Percentiles rank a stretch among this genome's conserved stretches.
phyloP scores from a whole-genome alignment of 805 yeast genomes.

The Candida loeiensis region DNA sequence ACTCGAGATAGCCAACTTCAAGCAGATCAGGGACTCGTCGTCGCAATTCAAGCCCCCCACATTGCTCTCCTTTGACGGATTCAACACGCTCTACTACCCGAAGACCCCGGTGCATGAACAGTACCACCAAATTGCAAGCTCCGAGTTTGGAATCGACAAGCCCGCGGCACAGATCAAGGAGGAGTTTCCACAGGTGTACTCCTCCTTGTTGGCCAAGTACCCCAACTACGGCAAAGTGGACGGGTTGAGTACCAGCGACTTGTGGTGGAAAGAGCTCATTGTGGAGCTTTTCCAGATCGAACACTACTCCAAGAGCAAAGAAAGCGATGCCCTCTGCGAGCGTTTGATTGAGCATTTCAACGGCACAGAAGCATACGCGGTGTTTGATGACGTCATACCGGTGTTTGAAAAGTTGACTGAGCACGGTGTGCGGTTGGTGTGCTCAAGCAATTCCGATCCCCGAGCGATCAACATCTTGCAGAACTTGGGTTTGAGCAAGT shows the following conservation, averaged over 20 bases:
- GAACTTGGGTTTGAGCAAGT: slow-evolving; percentile 43
- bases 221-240: slow-evolving; percentile 62
- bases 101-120: slow-evolving; percentile 50
- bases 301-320: slow-evolving; percentile 13
- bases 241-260: slow-evolving; percentile 21
- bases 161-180: slow-evolving; percentile 21
- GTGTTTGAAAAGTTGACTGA: slow-evolving; percentile 33
- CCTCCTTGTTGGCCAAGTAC: slow-evolving; percentile 31
- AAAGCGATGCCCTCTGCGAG: slow-evolving; percentile 37
- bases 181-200: slow-evolving; percentile 32
- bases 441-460: slow-evolving; percentile 63
- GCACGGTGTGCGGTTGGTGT: slow-evolving; percentile 36
- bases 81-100: slow-evolving; percentile 63
- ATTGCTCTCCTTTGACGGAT: slow-evolving; percentile 63
- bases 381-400: slow-evolving; percentile 52
- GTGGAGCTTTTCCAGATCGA: slow-evolving; percentile 39
- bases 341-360: slow-evolving; percentile 49
- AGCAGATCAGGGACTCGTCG: slow-evolving; percentile 25
- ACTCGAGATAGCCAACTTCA: slow-evolving; percentile 19
- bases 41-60: slow-evolving; percentile 34
- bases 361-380: slow-evolving; percentile 48
- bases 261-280: slow-evolving; percentile 62
- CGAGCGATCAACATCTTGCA: slow-evolving; percentile 44
- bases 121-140: slow-evolving; percentile 45
- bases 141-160: slow-evolving; percentile 40